These are phyloP conservation scores for Populus euphratica DNA, from an alignment of 345 rosid species.

Conservation along the genomic window DNA sequence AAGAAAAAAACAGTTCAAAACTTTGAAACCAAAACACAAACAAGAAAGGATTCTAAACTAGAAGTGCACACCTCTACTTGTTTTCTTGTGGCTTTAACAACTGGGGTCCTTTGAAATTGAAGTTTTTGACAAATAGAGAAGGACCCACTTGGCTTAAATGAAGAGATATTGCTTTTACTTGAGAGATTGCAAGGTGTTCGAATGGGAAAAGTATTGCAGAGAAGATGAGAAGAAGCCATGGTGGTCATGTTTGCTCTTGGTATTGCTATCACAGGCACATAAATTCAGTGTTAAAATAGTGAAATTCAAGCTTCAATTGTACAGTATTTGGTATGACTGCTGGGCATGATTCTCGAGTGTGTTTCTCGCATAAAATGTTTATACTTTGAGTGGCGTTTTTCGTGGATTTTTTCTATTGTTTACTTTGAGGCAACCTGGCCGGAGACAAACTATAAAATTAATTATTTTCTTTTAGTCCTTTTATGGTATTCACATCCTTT, in stretches of 20 bases:
- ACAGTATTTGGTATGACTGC: neutral
- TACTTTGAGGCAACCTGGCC: too few species aligned
- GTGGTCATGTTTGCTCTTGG: neutral
- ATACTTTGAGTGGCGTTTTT: neutral
- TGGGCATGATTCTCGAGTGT: neutral
- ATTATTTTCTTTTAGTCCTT: too few species aligned
- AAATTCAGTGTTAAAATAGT: neutral
- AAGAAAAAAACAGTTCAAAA: neutral
- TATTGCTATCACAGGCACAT: neutral
- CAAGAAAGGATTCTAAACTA: neutral
- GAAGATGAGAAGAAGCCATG: conserved; percentile 50
- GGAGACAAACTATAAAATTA: too few species aligned
- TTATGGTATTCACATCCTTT: too few species aligned
- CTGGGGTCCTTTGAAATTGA: conserved; percentile 31
- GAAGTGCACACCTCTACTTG: conserved; percentile 48
- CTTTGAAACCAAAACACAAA: neutral
- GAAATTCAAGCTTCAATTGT: neutral
- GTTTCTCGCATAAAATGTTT: neutral
- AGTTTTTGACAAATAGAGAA: conserved; percentile 24
- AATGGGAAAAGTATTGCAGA: conserved; percentile 37
- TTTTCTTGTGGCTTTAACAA: conserved; percentile 50
- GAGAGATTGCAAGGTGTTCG: conserved; percentile 27
- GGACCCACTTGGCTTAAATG: conserved; percentile 22
- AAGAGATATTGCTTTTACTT: conserved; percentile 24
- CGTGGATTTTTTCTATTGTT: neutral